Evolutionary conservation across 306 rosid species (phyloP).

Genomic region (Heteromeles arbutifolia): DNA sequence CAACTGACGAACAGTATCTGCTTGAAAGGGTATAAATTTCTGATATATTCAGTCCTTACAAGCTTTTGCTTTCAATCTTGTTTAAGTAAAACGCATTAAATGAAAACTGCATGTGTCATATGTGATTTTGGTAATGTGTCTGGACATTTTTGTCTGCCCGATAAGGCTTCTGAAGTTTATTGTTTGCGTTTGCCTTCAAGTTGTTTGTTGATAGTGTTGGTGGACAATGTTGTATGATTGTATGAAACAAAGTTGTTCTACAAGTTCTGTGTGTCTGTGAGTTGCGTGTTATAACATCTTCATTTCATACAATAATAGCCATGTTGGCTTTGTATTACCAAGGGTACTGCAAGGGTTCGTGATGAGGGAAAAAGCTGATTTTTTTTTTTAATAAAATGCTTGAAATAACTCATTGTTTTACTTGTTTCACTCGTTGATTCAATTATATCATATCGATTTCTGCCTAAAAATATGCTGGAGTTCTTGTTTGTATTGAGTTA

Average conservation of each 20-base stretch:
- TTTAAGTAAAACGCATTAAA: background rate
- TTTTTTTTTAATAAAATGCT: background rate
- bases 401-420: background rate
- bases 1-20: constrained; percentile 65
- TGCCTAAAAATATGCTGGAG: background rate
- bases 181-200: background rate
- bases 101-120: background rate
- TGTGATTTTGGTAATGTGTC: background rate
- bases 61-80: background rate
- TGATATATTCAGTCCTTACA: background rate
- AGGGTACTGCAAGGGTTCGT: background rate
- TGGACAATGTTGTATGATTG: background rate
- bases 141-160: background rate
- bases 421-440: background rate
- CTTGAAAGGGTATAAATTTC: constrained; percentile 72
- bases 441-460: background rate
- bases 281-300: background rate
- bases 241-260: background rate
- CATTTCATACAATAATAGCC: background rate
- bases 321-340: background rate
- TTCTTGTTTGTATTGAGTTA: constrained; percentile 4
- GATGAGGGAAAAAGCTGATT: background rate
- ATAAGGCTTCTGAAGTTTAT: background rate
- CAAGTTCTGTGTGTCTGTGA: background rate
- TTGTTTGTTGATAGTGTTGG: background rate